A percentile compares a stretch with the other conserved stretches of the same genome.
phyloP scores from a whole-genome alignment of 2,329 filamentous ascomycete species.

The Curvularia verruculosa region DNA sequence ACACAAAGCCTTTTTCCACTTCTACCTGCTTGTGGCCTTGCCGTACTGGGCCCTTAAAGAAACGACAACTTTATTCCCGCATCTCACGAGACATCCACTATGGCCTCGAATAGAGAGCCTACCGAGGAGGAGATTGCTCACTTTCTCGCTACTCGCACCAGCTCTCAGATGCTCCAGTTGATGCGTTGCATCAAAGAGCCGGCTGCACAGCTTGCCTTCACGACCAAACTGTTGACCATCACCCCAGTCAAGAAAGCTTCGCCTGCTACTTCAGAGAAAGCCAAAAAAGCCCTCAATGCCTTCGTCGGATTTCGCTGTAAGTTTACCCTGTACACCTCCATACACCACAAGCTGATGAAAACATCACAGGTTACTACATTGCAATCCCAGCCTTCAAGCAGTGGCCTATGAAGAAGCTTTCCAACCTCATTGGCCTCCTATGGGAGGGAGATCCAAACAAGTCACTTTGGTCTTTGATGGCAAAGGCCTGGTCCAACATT shows the following conservation, averaged over 20 bases:
- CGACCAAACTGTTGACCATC: constrained; percentile 10
- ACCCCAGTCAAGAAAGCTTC: constrained; percentile 6
- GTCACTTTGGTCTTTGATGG: constrained; percentile 60
- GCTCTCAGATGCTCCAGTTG: constrained; percentile 25
- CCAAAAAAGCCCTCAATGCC: constrained; percentile 43
- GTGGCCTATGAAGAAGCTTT: constrained; percentile 60
- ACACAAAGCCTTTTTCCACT: neutral
- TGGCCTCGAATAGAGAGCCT: constrained; percentile 14
- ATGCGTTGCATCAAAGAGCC: constrained; percentile 22
- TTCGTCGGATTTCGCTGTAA: constrained; percentile 48
- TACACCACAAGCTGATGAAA: constrained; percentile 34
- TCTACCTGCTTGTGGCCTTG: neutral
- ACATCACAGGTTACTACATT: constrained; percentile 50
- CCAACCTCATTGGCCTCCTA: constrained; percentile 56
- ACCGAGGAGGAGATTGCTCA: constrained; percentile 21
- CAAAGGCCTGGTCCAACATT: constrained; percentile 62
- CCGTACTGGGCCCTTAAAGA: neutral
- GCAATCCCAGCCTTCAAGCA: constrained; percentile 51
- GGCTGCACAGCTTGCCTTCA: constrained; percentile 23
- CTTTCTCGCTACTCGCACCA: constrained; percentile 23
- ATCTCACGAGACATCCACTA: neutral
- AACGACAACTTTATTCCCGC: neutral
- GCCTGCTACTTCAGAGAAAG: constrained; percentile 14
- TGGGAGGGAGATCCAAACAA: constrained; percentile 60
- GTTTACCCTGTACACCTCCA: constrained; percentile 6